Conservation (phyloP, 2,329 filamentous ascomycete species). For the Incumbomyces lentus region DNA sequence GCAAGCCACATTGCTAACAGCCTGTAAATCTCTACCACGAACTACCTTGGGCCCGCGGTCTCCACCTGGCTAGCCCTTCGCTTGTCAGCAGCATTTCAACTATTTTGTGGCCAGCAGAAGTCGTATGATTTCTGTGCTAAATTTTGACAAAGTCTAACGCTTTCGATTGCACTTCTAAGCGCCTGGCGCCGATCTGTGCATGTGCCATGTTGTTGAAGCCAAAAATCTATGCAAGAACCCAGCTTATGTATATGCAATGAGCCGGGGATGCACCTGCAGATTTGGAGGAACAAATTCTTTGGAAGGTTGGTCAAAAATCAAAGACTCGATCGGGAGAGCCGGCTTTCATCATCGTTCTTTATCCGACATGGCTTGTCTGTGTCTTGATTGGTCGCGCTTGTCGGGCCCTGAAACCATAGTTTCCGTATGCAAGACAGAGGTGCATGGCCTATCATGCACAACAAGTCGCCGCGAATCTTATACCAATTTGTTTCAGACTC, state of each 20-base stretch:
- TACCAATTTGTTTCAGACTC: not conserved
- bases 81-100: not conserved
- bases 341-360: constrained; percentile 4
- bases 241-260: constrained; percentile 9
- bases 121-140: not conserved
- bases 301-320: not conserved
- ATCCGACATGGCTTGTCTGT: not conserved
- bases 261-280: constrained; percentile 7
- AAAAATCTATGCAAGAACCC: constrained; percentile 7
- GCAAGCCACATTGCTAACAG: constrained; percentile 3
- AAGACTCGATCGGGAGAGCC: constrained; percentile 1
- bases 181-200: constrained; percentile 5
- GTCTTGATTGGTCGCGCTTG: constrained; percentile 1
- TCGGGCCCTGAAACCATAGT: constrained; percentile 6
- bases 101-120: not conserved
- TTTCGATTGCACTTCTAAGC: not conserved
- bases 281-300: not conserved
- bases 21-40: constrained; percentile 8
- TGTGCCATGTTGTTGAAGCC: constrained; percentile 4
- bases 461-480: not conserved
- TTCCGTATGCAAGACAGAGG: constrained; percentile 8
- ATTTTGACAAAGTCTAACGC: not conserved
- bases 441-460: constrained; percentile 8
- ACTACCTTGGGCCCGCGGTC: not conserved
- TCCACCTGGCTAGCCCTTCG: not conserved